Conservation (phyloP, 2,329 filamentous ascomycete genomes). For the Penicillium sp. region DNA sequence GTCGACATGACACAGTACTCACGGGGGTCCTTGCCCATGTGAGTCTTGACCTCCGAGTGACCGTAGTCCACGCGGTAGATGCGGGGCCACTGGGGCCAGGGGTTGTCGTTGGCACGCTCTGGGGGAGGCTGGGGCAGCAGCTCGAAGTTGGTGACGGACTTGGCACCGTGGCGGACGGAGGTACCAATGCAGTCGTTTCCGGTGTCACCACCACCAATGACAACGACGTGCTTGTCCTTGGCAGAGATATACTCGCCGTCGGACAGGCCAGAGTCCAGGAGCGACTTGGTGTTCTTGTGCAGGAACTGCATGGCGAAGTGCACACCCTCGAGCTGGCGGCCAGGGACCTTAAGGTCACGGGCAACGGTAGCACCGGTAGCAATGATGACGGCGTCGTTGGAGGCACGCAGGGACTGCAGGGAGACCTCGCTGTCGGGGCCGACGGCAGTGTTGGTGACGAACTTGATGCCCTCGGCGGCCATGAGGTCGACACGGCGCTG, state of each 20-base stretch:
- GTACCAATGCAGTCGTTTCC: conserved; percentile 98
- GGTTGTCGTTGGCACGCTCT: conserved; percentile 90
- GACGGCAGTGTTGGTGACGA: conserved; percentile 75
- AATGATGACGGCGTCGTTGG: conserved; percentile 83
- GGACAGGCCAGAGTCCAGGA: conserved; percentile 84
- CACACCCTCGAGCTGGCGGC: conserved; percentile 83
- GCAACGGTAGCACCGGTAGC: conserved; percentile 92
- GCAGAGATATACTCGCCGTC: conserved; percentile 89
- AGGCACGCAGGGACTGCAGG: conserved; percentile 70
- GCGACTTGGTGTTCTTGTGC: conserved; percentile 95
- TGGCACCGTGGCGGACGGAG: conserved; percentile 90
- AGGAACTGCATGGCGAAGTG: conserved; percentile 98
- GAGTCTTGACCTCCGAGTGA: conserved; percentile 91
- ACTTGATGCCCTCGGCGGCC: conserved; percentile 82
- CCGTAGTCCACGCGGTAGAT: conserved; percentile 99
- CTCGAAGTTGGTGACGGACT: conserved; percentile 96
- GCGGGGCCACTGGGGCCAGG: conserved; percentile 97
- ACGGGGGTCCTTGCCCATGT: conserved; percentile 93
- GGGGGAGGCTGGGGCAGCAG: conserved; percentile 88
- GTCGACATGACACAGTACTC: conserved; percentile 99
- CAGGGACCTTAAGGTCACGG: conserved; percentile 87
- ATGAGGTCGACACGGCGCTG: conserved; percentile 95
- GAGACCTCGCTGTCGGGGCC: conserved; percentile 71
- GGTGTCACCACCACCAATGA: conserved; percentile 96
- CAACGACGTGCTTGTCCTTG: conserved; percentile 92